Percentiles rank a stretch among this genome's conserved stretches.
Conservation (phyloP, 164 flowering plant genomes). For the Liriodendron chinense region DNA sequence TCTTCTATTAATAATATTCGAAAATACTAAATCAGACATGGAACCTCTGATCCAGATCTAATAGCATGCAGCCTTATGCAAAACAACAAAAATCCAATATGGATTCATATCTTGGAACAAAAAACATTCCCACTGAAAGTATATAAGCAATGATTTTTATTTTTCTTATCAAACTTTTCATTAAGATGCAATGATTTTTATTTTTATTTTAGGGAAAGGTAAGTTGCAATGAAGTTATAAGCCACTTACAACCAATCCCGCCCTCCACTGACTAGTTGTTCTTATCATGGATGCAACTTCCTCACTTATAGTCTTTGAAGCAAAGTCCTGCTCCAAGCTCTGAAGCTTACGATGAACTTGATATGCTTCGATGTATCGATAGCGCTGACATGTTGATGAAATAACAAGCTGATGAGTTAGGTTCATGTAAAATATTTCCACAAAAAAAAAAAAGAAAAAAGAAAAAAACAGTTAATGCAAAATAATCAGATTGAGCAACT, state of each 20-base stretch:
- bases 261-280: constrained; percentile 62
- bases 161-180: constrained; percentile 5
- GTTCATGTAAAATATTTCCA: background rate
- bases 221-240: background rate
- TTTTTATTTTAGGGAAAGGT: too few species aligned
- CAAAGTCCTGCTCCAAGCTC: constrained; percentile 54
- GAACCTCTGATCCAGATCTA: background rate
- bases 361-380: constrained; percentile 75
- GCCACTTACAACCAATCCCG: constrained; percentile 73
- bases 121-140: too few species aligned
- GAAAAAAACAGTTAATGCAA: background rate
- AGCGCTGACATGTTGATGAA: constrained; percentile 52
- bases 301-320: constrained; percentile 43
- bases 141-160: background rate
- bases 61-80: background rate
- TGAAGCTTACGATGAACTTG: constrained; percentile 61
- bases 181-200: background rate
- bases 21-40: background rate
- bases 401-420: constrained; percentile 4
- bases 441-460: too few species aligned
- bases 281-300: constrained; percentile 47
- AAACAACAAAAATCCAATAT: background rate
- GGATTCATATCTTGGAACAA: background rate
- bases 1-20: background rate
- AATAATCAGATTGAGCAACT: background rate